Evolutionary conservation across 768 basidiomycete species (phyloP).

Genomic region (Phylloporus sp.): DNA sequence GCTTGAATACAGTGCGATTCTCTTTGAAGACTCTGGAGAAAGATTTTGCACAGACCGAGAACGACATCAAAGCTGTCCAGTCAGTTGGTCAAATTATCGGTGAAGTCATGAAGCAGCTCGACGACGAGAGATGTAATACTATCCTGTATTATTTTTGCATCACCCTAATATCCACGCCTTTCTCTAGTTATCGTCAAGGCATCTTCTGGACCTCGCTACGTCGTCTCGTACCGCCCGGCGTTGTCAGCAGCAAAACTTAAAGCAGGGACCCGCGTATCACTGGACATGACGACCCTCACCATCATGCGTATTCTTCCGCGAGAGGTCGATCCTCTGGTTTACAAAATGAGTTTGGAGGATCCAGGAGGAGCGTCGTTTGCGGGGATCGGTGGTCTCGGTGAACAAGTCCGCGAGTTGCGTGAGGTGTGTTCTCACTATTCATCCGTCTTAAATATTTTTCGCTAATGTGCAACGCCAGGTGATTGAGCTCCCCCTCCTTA

Average conservation of each 20-base stretch:
- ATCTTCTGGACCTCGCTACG: constrained; percentile 96
- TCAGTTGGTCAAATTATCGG: constrained; percentile 99
- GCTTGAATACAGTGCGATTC: constrained; percentile 65
- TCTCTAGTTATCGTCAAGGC: constrained; percentile 92
- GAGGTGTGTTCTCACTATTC: constrained; percentile 53
- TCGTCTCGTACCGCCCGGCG: constrained; percentile 93
- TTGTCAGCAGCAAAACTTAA: constrained; percentile 91
- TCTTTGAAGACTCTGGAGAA: constrained; percentile 86
- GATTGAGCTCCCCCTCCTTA: constrained; percentile 92
- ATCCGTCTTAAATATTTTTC: not conserved
- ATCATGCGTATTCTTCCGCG: constrained; percentile 98
- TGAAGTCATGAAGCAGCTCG: constrained; percentile 97
- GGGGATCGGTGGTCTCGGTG: constrained; percentile 91
- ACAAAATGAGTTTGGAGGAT: constrained; percentile 99
- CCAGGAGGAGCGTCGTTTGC: constrained; percentile 94
- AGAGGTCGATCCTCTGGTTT: constrained; percentile 96
- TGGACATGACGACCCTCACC: constrained; percentile 99
- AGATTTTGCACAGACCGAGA: constrained; percentile 91
- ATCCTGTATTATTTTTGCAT: not conserved
- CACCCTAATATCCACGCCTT: not conserved
- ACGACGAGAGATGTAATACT: constrained; percentile 89
- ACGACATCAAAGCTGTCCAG: constrained; percentile 98
- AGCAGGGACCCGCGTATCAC: constrained; percentile 87
- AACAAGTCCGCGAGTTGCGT: constrained; percentile 94
- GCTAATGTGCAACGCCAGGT: constrained; percentile 45